A percentile compares a stretch with the other conserved stretches of the same genome.
Evolutionary conservation across 1,284 basidiomycete genomes (phyloP).

Genomic region (Phellopilus nigrolimitatus): DNA sequence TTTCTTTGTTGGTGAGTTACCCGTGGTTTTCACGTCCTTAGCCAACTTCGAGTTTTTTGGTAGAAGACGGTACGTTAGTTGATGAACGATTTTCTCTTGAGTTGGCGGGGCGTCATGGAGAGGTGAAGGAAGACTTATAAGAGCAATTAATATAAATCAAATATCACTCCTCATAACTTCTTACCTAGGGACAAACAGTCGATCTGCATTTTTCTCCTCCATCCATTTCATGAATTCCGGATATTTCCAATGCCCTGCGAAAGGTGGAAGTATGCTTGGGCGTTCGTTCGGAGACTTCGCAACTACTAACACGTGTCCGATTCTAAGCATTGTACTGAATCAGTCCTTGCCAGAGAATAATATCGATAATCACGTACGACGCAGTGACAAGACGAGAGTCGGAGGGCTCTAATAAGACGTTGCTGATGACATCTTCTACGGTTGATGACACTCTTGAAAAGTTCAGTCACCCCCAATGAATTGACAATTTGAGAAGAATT

Average conservation of each 20-base stretch:
- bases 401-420: background rate
- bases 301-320: conserved; percentile 55
- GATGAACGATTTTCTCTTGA: conserved; percentile 42
- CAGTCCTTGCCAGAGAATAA: background rate
- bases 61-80: conserved; percentile 50
- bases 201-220: conserved; percentile 29
- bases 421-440: conserved; percentile 7
- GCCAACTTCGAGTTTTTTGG: background rate
- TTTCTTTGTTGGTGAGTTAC: conserved; percentile 20
- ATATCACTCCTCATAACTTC: conserved; percentile 17
- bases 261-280: conserved; percentile 44
- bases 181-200: conserved; percentile 55
- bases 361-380: conserved; percentile 36
- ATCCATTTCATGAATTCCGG: conserved; percentile 46
- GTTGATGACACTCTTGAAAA: background rate
- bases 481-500: no score
- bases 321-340: conserved; percentile 30
- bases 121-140: conserved; percentile 41
- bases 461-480: no score
- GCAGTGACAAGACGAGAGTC: conserved; percentile 35
- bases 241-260: conserved; percentile 42
- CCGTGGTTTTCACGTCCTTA: background rate
- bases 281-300: conserved; percentile 31
- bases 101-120: conserved; percentile 35
- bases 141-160: conserved; percentile 7